Base-by-base conservation (phyloP, 2,329 filamentous ascomycete species). In the Blastomyces silverae region DNA sequence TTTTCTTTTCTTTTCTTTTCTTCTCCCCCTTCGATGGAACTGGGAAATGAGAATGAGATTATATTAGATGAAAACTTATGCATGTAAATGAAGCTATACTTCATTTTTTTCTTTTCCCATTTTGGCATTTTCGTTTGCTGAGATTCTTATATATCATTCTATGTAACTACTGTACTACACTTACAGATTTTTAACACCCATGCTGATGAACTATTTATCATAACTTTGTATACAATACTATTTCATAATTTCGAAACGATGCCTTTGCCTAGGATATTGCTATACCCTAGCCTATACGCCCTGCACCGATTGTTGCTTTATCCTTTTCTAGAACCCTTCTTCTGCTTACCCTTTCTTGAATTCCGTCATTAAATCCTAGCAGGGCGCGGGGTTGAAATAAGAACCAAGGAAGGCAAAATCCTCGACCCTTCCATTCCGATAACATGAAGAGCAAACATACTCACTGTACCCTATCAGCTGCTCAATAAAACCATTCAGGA, bases 21-120 rank as follows among this genome's bases (percentile, higher is more conserved):
- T 34, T 5, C 37, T 1, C 8, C 37, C 10, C 10, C 10, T 39
- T n/a, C 46, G 20, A 39, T n/a, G 34, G 22, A 28, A 17, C 31
- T 25, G n/a, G n/a, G 22, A 59, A 59, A 28, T 44, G 44, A 37
- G 44, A 48, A 34, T 34, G 25, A 52, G n/a, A 53, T 42, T 61
- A 50, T 53, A 22, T 50, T 62, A 50, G 59, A 61, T 22, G 42
- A 61, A 42, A 42, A 42, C 10, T 42, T 7, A 25, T 11, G n/a
- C 37, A 39, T 61, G 59, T 48, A 52, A 48, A 50, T 48, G 17
- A 37, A n/a, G 11, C 34, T 42, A 39, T 42, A 39, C 22, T 2
- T 57, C 34, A 39, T 22, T 42, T 58, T 22, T 25, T 58, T 58
- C 34, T 39, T 22, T 13, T 10, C 2, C 4, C 15, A 25, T 58